Conservation (phyloP, 1,139 yeast genomes). For the Pichia sp. region DNA sequence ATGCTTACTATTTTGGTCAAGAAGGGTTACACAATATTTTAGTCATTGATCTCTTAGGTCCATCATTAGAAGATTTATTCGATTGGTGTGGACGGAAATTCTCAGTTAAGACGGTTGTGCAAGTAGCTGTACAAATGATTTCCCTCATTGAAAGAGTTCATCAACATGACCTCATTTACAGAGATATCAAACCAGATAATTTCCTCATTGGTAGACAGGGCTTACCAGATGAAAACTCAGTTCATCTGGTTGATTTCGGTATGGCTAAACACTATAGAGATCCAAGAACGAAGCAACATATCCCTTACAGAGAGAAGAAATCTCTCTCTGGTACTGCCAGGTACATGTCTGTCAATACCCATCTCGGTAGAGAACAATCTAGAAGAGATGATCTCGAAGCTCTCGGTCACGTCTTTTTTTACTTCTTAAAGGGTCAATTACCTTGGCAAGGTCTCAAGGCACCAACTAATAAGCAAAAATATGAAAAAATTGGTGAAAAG, state of each 20-base stretch:
- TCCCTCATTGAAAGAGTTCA: slow-evolving; percentile 81
- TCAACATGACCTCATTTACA: slow-evolving; percentile 80
- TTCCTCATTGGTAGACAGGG: slow-evolving; percentile 74
- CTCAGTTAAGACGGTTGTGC: slow-evolving; percentile 79
- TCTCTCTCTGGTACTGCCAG: slow-evolving; percentile 95
- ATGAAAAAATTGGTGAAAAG: slow-evolving; percentile 88
- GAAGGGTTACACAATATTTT: slow-evolving; percentile 93
- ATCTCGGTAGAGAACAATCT: slow-evolving; percentile 92
- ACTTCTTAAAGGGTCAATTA: slow-evolving; percentile 84
- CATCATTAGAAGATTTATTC: slow-evolving; percentile 90
- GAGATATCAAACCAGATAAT: slow-evolving; percentile 96
- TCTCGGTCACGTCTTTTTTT: slow-evolving; percentile 90
- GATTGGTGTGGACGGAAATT: slow-evolving; percentile 98
- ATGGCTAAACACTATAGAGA: slow-evolving; percentile 66
- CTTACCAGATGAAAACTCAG: slow-evolving; percentile 41
- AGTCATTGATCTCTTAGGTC: slow-evolving; percentile 90
- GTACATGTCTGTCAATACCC: slow-evolving; percentile 96
- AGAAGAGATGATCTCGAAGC: slow-evolving; percentile 96
- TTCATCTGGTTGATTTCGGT: slow-evolving; percentile 53
- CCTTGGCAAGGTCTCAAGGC: slow-evolving; percentile 99
- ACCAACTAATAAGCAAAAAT: slow-evolving; percentile 94
- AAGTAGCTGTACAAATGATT: slow-evolving; percentile 90
- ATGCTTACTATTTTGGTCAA: slow-evolving; percentile 86
- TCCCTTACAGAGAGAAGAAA: slow-evolving; percentile 68
- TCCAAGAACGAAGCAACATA: slow-evolving; percentile 51